phyloP scores from a whole-genome alignment of 345 rosid species.

The Durio zibethinus region DNA sequence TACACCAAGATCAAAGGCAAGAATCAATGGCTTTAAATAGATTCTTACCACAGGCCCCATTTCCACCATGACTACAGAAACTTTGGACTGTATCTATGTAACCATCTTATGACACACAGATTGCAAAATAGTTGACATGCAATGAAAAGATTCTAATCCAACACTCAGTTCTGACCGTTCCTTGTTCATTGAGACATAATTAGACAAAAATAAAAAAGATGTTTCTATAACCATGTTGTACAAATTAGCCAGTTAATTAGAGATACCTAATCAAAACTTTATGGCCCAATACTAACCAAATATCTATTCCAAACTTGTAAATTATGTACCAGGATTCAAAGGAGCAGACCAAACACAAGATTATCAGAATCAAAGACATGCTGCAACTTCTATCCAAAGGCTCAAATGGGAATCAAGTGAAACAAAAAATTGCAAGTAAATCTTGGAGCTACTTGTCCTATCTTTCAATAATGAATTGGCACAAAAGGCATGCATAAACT shows the following conservation, averaged over 20 bases:
- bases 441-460: neutral
- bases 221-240: too few species aligned
- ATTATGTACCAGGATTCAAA: neutral
- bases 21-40: constrained; percentile 5
- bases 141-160: neutral
- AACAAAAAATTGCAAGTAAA: neutral
- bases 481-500: neutral
- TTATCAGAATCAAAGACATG: neutral
- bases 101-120: neutral
- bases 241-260: neutral
- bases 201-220: too few species aligned
- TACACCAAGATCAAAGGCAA: neutral
- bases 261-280: neutral
- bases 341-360: neutral
- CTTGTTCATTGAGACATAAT: neutral
- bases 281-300: neutral
- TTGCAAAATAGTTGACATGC: neutral
- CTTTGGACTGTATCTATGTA: constrained; percentile 20
- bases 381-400: neutral
- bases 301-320: neutral
- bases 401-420: neutral
- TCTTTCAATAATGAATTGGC: neutral
- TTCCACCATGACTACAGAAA: constrained; percentile 5
- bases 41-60: constrained; percentile 18
- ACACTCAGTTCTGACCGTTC: neutral